phyloP scores from a whole-genome alignment of 495 filamentous ascomycete genomes.

The Opeltia flavorubescens region DNA sequence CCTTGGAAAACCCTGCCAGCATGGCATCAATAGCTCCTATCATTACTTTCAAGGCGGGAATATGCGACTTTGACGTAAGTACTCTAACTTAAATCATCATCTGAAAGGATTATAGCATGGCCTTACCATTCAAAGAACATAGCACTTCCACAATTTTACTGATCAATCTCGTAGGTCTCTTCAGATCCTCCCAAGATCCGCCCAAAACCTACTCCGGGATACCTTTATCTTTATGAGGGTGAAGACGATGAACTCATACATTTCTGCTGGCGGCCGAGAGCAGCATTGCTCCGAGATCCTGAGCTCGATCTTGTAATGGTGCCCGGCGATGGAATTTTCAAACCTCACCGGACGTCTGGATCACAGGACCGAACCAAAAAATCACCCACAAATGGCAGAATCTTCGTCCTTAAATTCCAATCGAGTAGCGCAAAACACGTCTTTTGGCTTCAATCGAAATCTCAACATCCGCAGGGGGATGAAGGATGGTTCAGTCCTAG shows the following conservation, averaged over 20 bases:
- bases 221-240: conserved; percentile 72
- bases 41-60: conserved; percentile 95
- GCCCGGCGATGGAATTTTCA: conserved; percentile 74
- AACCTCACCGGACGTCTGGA: conserved; percentile 55
- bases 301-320: conserved; percentile 81
- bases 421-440: conserved; percentile 85
- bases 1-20: not conserved
- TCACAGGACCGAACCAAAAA: conserved; percentile 31
- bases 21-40: conserved; percentile 52
- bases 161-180: conserved; percentile 30
- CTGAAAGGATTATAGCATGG: not conserved
- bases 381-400: conserved; percentile 65
- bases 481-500: conserved; percentile 64
- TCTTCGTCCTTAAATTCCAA: conserved; percentile 86
- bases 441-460: conserved; percentile 90
- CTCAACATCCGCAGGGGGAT: conserved; percentile 60
- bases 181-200: conserved; percentile 50
- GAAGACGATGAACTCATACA: conserved; percentile 83
- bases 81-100: not conserved
- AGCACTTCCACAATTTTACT: not conserved
- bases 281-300: conserved; percentile 46
- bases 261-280: conserved; percentile 84
- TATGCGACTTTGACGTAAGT: conserved; percentile 74
- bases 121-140: not conserved
- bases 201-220: conserved; percentile 58